Percentiles rank a stretch among this genome's conserved stretches.
These are phyloP conservation scores for Fusarium setosum DNA, from an alignment of 2,329 filamentous ascomycete species.

Conservation along the genomic window DNA sequence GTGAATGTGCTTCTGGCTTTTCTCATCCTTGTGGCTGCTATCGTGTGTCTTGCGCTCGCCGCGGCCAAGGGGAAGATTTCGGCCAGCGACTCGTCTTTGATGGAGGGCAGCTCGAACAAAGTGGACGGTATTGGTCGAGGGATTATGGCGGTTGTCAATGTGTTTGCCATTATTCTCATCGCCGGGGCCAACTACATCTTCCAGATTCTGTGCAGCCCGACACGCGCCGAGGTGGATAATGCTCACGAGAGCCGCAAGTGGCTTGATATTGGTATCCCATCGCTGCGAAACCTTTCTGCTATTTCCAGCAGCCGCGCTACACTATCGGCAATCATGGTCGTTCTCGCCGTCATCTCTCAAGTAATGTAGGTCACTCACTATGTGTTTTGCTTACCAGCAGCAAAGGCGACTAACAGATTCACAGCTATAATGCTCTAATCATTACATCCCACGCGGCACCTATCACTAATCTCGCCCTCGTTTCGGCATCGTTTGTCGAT, in stretches of 20 bases:
- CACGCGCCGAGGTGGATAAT: conserved; percentile 58
- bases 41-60: conserved; percentile 54
- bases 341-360: conserved; percentile 57
- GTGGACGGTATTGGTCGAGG: conserved; percentile 54
- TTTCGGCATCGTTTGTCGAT: conserved; percentile 25
- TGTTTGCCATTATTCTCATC: conserved; percentile 56
- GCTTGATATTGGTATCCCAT: conserved; percentile 66
- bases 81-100: conserved; percentile 52
- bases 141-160: conserved; percentile 58
- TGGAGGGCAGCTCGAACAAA: conserved; percentile 50
- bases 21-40: conserved; percentile 50
- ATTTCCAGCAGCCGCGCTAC: conserved; percentile 55
- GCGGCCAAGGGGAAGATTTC: conserved; percentile 48
- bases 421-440: conserved; percentile 64
- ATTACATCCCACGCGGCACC: conserved; percentile 50
- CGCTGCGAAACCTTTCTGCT: conserved; percentile 59
- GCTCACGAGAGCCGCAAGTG: conserved; percentile 59
- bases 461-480: conserved; percentile 28
- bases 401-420: conserved; percentile 15
- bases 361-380: conserved; percentile 58
- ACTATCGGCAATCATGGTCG: conserved; percentile 53
- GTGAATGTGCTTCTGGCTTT: conserved; percentile 56
- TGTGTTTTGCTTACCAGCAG: not conserved
- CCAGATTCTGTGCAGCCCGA: conserved; percentile 66
- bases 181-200: conserved; percentile 64